phyloP scores from a whole-genome alignment of 306 rosid species.

The Prunus mira region DNA sequence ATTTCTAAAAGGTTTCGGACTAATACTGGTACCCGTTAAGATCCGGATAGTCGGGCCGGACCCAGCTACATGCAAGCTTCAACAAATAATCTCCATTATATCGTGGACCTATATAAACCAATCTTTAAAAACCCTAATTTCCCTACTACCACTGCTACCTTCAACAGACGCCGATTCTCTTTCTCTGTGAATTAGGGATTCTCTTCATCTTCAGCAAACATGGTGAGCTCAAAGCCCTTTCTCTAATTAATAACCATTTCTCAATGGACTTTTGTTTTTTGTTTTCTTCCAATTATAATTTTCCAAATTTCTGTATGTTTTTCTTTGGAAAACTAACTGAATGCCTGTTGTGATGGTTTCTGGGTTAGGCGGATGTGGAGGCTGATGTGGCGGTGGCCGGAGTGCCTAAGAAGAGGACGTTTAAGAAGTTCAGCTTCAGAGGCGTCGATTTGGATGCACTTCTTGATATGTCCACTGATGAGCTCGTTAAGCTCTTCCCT shows the following conservation, averaged over 20 bases:
- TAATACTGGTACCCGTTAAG: background rate
- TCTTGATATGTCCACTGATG: constrained; percentile 80
- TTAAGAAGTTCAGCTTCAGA: constrained; percentile 79
- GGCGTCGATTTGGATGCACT: constrained; percentile 83
- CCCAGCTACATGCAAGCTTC: background rate
- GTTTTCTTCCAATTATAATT: background rate
- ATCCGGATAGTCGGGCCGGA: background rate
- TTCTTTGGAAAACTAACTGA: background rate
- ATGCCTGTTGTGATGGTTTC: background rate
- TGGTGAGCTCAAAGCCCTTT: background rate
- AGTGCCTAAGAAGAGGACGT: constrained; percentile 82
- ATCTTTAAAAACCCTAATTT: constrained; percentile 8
- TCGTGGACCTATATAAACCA: background rate
- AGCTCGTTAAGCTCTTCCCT: constrained; percentile 77
- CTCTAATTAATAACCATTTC: background rate
- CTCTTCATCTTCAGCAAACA: background rate
- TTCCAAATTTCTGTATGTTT: background rate
- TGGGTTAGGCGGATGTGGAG: constrained; percentile 55
- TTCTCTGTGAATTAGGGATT: background rate
- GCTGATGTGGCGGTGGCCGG: constrained; percentile 50
- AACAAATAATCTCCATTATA: background rate
- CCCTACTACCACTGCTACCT: background rate
- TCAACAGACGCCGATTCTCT: background rate
- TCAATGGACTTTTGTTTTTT: background rate
- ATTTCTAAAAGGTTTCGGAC: background rate